Evolutionary conservation across 139 green algal species (phyloP).

Genomic region (Edaphochlamys debaryana): DNA sequence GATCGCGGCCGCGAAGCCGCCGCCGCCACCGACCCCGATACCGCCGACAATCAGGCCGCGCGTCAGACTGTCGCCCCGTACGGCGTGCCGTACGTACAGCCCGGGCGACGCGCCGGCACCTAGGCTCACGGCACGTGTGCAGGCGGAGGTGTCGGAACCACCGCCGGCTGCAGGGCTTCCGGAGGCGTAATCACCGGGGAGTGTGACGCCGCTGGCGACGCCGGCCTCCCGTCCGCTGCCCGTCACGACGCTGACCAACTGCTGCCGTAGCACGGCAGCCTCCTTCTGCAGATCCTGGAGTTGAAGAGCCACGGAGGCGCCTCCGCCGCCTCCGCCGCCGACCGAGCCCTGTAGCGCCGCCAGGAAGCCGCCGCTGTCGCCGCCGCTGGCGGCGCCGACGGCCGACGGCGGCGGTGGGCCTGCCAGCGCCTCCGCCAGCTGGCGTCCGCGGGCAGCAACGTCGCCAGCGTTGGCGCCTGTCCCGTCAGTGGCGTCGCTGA

Average conservation of each 20-base stretch:
- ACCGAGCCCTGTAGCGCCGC: not conserved
- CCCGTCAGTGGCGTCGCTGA: not conserved
- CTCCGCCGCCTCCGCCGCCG: not conserved
- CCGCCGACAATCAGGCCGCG: too few species aligned
- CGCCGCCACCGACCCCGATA: too few species aligned
- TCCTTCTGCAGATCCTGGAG: slow-evolving; percentile 3
- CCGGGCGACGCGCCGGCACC: too few species aligned
- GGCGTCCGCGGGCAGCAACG: not conserved
- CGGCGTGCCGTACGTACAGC: too few species aligned
- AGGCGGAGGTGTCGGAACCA: too few species aligned
- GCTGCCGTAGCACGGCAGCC: slow-evolving; percentile 24
- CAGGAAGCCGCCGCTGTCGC: not conserved
- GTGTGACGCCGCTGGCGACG: not conserved
- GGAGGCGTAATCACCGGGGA: too few species aligned
- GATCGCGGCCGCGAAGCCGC: too few species aligned
- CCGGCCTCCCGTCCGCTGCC: not conserved
- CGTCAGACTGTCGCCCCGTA: too few species aligned
- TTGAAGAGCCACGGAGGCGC: not conserved
- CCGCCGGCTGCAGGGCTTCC: too few species aligned
- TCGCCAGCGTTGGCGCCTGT: too few species aligned
- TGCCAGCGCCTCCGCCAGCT: not conserved
- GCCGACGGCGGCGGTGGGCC: not conserved
- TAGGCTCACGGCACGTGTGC: too few species aligned
- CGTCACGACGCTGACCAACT: not conserved
- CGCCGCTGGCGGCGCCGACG: not conserved